phyloP scores from a whole-genome alignment of 2,329 filamentous ascomycete genomes.

The Beauveria sp. region DNA sequence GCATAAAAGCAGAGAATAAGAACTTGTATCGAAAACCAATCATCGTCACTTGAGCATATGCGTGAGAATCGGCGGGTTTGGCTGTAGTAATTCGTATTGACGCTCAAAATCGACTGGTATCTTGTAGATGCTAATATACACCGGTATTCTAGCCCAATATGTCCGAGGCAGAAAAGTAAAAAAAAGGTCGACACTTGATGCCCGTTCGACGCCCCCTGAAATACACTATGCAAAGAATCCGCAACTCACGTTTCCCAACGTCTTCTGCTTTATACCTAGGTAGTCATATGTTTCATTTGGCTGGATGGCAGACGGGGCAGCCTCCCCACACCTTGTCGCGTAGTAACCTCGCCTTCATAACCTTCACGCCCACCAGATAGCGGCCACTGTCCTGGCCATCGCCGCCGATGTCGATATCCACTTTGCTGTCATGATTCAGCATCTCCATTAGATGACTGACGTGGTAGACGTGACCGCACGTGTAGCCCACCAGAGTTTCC shows the following conservation, averaged over 20 bases:
- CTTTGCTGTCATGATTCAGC: slow-evolving; percentile 36
- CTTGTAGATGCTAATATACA: slow-evolving; percentile 10
- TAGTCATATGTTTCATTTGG: neutral
- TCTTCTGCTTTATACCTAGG: too few species aligned
- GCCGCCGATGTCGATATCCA: slow-evolving; percentile 40
- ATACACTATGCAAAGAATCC: neutral
- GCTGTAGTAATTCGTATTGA: neutral
- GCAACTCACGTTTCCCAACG: neutral
- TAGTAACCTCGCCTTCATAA: slow-evolving; percentile 75
- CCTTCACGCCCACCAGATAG: slow-evolving; percentile 74
- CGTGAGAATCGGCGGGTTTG: neutral
- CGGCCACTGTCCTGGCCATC: slow-evolving; percentile 36
- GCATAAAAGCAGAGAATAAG: slow-evolving; percentile 10
- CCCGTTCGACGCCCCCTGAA: neutral
- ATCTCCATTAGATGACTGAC: slow-evolving; percentile 59
- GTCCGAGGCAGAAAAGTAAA: neutral
- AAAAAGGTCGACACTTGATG: neutral
- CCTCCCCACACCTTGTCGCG: slow-evolving; percentile 61
- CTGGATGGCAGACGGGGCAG: slow-evolving; percentile 49
- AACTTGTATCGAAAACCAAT: slow-evolving; percentile 2
- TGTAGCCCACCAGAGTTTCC: slow-evolving; percentile 71
- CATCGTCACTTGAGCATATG: neutral
- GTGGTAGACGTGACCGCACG: slow-evolving; percentile 77
- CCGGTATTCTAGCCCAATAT: neutral
- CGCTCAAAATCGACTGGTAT: slow-evolving; percentile 12